Percentiles rank a stretch among this genome's conserved stretches.
Evolutionary conservation across 495 filamentous ascomycete species (phyloP).

Genomic region (Penicillium dipodomyicola): DNA sequence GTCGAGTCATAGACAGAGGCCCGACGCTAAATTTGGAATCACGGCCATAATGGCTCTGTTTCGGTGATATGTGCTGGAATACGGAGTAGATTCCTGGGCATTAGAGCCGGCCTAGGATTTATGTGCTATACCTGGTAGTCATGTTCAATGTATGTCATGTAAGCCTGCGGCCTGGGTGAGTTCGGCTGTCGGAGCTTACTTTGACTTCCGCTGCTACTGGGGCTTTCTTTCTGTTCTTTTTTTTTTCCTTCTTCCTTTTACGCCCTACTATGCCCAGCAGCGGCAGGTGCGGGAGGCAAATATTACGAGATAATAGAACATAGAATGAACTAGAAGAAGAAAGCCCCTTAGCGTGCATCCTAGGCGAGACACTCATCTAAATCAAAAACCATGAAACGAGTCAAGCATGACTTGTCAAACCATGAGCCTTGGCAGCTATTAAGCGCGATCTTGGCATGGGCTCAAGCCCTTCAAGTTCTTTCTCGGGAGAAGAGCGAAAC

Average conservation of each 20-base stretch:
- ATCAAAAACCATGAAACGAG: background rate
- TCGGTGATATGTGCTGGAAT: no score
- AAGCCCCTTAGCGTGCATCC: background rate
- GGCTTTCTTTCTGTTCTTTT: background rate
- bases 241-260: background rate
- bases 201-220: background rate
- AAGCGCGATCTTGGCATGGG: slow-evolving; percentile 6
- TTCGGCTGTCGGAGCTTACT: background rate
- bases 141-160: background rate
- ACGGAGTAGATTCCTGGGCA: no score
- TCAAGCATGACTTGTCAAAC: slow-evolving; percentile 3
- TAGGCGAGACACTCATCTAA: background rate
- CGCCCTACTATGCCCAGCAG: background rate
- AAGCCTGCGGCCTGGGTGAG: background rate
- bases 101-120: background rate
- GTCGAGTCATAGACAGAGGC: slow-evolving; percentile 3
- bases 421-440: background rate
- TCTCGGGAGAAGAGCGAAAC: background rate
- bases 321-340: background rate
- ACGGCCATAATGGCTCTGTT: background rate
- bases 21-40: background rate
- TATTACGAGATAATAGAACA: background rate
- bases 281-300: background rate
- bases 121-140: no score
- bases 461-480: background rate